Evolutionary conservation across 345 rosid species (phyloP).

Genomic region (Citrus australasica): DNA sequence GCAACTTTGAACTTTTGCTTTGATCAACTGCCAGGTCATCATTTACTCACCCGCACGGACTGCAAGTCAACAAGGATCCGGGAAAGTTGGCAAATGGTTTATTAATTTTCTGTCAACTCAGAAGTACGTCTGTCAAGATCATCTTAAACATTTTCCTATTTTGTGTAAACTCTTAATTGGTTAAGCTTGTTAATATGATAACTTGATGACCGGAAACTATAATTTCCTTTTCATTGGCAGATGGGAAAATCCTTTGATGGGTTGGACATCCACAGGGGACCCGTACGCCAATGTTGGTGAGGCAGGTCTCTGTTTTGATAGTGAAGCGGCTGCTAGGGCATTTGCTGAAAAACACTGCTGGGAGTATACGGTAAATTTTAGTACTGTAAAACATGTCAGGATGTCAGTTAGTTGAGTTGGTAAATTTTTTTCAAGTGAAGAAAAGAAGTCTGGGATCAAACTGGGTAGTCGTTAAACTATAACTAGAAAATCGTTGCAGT

Average conservation of each 20-base stretch:
- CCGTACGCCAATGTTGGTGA: conserved; percentile 97
- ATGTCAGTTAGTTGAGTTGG: no score
- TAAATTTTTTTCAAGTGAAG: no score
- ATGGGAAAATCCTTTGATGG: conserved; percentile 99
- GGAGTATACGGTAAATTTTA: conserved; percentile 61
- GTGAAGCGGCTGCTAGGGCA: conserved; percentile 71
- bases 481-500: no score
- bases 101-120: conserved; percentile 83
- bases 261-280: conserved; percentile 98
- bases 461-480: no score
- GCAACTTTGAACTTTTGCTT: neutral
- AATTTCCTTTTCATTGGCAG: conserved; percentile 24
- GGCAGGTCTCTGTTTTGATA: conserved; percentile 66
- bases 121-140: conserved; percentile 43
- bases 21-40: conserved; percentile 45
- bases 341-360: conserved; percentile 92
- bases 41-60: conserved; percentile 94
- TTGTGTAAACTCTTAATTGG: no score
- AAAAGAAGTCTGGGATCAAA: no score
- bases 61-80: conserved; percentile 93
- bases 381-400: no score
- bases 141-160: no score
- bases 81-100: conserved; percentile 90
- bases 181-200: neutral
- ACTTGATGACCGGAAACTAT: neutral